Base-by-base conservation (phyloP, 1,139 yeast genomes). In the Kodamaea arcana region DNA sequence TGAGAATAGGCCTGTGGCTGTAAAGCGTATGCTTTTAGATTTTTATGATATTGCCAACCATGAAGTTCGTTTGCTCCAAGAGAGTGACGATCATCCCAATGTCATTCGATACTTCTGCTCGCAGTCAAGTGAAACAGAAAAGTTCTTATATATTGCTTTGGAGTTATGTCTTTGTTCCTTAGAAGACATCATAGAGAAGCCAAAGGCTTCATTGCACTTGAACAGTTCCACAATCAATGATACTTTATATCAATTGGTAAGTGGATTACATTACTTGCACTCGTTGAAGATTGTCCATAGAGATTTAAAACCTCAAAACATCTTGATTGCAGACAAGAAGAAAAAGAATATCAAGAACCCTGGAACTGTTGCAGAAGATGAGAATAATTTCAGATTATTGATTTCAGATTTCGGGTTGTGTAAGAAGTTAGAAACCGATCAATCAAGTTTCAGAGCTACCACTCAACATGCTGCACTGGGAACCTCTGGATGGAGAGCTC, bases 401-500 rank as follows among this genome's bases (percentile, higher is more conserved):
- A 88, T 92, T 20, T 88, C 97, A 1, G 99, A 92, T 58, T 94
- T 92, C 64, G 99, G 99, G 0, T 72, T 92, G 17, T 92, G 98
- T 58, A 90, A 92, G 53, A 85, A 84, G 52, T 63, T 92, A 35
- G 98, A 92, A 43, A 78, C 80, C 13, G 97, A 88, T 48, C 97
- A 92, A 57, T 84, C 95, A 1, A 86, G 96, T 6, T 92, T 92
- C 56, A 74, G 92, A 44, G 95, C 97, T 0, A 90, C 96, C 1
- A 81, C 92, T 1, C 88, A 88, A 21, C 83, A 87, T 51, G 94
- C 95, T 9, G 95, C 97, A 0, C 67, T 66, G 48, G 99, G 99
- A 2, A 92, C 98, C 0, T 78, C 92, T 6, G 99, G 99, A 1
- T 92, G 98, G 98, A 75, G 97, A 47, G 97, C 98, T 0, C 98